Percentiles rank a stretch among this genome's conserved stretches.
Evolutionary conservation across 2,329 filamentous ascomycete genomes (phyloP).

Genomic region (Diplodia corticola): DNA sequence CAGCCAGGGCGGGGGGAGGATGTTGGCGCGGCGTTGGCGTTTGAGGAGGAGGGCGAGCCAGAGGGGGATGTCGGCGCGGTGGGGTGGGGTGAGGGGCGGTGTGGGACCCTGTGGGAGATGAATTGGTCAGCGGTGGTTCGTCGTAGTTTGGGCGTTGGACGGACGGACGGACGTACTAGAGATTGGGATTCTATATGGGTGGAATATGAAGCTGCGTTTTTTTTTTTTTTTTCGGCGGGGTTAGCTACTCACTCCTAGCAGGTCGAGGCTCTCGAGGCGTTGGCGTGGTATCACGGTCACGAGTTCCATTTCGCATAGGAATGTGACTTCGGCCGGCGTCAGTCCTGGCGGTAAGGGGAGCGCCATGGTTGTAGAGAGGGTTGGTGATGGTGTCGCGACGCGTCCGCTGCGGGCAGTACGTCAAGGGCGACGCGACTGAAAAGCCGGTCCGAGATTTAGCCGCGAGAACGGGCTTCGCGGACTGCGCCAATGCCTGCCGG

Average conservation of each 20-base stretch:
- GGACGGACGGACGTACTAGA: constrained; percentile 19
- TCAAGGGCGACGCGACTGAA: neutral
- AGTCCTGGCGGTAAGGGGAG: constrained; percentile 66
- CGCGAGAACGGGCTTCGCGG: constrained; percentile 12
- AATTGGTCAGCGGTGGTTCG: constrained; percentile 23
- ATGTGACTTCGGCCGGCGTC: constrained; percentile 84
- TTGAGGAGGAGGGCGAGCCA: constrained; percentile 96
- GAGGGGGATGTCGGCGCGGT: constrained; percentile 76
- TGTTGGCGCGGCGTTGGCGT: constrained; percentile 90
- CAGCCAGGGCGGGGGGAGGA: constrained; percentile 88
- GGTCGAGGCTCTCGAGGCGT: constrained; percentile 77
- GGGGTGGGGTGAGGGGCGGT: constrained; percentile 74
- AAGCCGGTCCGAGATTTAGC: neutral
- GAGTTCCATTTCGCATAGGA: constrained; percentile 96
- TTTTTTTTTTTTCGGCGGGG: constrained; percentile 25
- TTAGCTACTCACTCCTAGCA: constrained; percentile 72
- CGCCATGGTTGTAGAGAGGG: constrained; percentile 51
- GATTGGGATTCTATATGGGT: neutral
- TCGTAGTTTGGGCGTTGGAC: constrained; percentile 29
- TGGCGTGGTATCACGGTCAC: constrained; percentile 92
- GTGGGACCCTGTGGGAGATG: constrained; percentile 67
- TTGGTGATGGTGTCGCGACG: neutral
- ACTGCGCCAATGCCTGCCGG: neutral
- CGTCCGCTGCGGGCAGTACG: neutral
- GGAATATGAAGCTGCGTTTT: neutral